Evolutionary conservation across 768 basidiomycete species (phyloP).

Genomic region (Boletus huronensis): DNA sequence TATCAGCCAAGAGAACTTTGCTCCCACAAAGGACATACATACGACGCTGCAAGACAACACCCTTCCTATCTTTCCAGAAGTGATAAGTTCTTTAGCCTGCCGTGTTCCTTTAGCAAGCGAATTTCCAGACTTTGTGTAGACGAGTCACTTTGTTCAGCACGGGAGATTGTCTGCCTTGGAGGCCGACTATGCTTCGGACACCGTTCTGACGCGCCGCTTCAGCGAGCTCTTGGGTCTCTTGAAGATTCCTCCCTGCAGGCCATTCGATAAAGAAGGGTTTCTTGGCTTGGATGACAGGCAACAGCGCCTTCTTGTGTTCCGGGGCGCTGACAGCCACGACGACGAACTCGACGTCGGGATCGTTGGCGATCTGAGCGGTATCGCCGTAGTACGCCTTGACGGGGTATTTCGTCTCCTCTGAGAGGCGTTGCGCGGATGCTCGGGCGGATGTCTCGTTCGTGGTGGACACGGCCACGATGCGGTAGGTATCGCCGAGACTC

Average conservation of each 20-base stretch:
- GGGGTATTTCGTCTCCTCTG: not conserved
- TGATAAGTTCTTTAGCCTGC: not conserved
- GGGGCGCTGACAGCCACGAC: conserved; percentile 11
- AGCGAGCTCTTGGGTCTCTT: conserved; percentile 9
- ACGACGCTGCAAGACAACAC: not conserved
- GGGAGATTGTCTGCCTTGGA: conserved; percentile 13
- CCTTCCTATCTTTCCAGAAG: not conserved
- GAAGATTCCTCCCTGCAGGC: conserved; percentile 7
- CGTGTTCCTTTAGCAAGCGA: not conserved
- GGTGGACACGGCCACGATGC: not conserved
- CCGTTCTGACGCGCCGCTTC: conserved; percentile 6
- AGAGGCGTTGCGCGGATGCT: not conserved
- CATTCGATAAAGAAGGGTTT: conserved; percentile 13
- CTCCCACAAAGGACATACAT: not conserved
- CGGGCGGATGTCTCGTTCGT: not conserved
- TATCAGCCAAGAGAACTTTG: not conserved
- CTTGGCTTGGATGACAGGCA: conserved; percentile 9
- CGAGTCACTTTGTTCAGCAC: not conserved
- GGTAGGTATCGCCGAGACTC: not conserved
- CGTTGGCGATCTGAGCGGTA: conserved; percentile 12
- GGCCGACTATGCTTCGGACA: conserved; percentile 2
- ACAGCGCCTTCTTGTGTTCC: conserved; percentile 3
- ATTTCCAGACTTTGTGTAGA: not conserved
- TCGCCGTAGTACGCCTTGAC: conserved; percentile 12
- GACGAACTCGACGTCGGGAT: conserved; percentile 14